A percentile compares a stretch with the other conserved stretches of the same genome.
These are phyloP conservation scores for Fusarium sp. DNA, from an alignment of 2,329 filamentous ascomycete genomes.

Conservation along the genomic window DNA sequence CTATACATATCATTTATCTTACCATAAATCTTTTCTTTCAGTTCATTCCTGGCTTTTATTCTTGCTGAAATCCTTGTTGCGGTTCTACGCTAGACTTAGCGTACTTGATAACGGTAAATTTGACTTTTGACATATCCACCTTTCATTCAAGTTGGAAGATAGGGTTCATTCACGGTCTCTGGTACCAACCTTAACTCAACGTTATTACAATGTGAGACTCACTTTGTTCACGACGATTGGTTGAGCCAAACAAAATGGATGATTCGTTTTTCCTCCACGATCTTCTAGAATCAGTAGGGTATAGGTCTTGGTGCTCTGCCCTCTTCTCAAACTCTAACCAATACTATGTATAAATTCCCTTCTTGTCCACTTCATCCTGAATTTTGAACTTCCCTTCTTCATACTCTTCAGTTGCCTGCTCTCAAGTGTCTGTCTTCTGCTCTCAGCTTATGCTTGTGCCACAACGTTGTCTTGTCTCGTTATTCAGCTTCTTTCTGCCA, in stretches of 20 bases:
- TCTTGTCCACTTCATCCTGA: background rate
- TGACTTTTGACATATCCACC: background rate
- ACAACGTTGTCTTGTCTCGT: background rate
- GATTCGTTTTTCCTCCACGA: background rate
- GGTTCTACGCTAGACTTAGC: too few relatives aligned
- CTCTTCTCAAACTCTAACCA: background rate
- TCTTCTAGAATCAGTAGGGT: background rate
- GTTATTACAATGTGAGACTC: accelerated
- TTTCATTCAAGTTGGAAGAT: background rate
- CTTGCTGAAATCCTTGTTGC: too few relatives aligned
- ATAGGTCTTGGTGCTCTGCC: background rate
- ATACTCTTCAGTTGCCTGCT: background rate
- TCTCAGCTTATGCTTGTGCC: background rate
- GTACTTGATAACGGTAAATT: too few relatives aligned
- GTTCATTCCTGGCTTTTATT: too few relatives aligned
- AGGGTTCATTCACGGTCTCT: too few relatives aligned
- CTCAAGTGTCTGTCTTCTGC: background rate
- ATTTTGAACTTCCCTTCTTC: background rate
- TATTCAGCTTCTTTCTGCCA: background rate
- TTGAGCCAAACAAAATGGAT: too few relatives aligned
- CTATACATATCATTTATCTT: too few relatives aligned
- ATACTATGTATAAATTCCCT: background rate
- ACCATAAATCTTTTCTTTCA: accelerated
- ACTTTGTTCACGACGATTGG: accelerated
- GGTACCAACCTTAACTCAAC: background rate